Base-by-base conservation (phyloP, 1,284 basidiomycete species). In the Ustilago tritici region DNA sequence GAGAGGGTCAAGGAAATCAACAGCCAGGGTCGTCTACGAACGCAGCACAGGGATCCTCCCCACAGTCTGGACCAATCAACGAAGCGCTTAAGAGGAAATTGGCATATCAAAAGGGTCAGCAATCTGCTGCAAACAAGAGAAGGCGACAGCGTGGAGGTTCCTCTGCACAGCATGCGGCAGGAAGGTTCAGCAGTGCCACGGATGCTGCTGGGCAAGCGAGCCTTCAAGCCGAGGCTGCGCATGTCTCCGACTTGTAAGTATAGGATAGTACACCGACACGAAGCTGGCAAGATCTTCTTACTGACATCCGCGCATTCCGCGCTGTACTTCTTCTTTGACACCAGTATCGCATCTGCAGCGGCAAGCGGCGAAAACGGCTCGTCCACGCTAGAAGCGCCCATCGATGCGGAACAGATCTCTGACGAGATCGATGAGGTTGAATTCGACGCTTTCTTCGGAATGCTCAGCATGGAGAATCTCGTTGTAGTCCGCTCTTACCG, bases 401-500 rank as follows among this genome's bases (percentile, higher is more conserved):
- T 58, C n/a, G 62, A 59, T 35, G 47, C 53, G 12, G 70, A 66
- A 34, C 65, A 69, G 28, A 59, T 56, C 15, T 56, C 59, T 4
- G 71, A 73, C 35, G 72, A 80, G 4, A 65, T 69, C 41, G 65
- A 70, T 23, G 71, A 78, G 41, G 67, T 66, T 43, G 72, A 75
- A 28, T 75, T 75, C 23, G 92, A 95, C 74, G 88, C 89, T 9
- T 89, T 92, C 78, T 99, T 94, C 78, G 95, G 95, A 0, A 86
- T 99, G 14, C 86, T 98, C 31, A 87, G 90, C 3, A 91, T 93
- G 0, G 91, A 93, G 76, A 91, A 96, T 76, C 92, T 93, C 0
- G 91, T 98, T 15, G 88, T 98, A 19, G 90, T 99, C 32, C 90
- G 95, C 1, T 90, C 93, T 0, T 99, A 96, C 83, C 92, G 93